Percentiles rank a stretch among this genome's conserved stretches.
Conservation (phyloP, 164 flowering plant genomes). For the Buxus sempervirens region DNA sequence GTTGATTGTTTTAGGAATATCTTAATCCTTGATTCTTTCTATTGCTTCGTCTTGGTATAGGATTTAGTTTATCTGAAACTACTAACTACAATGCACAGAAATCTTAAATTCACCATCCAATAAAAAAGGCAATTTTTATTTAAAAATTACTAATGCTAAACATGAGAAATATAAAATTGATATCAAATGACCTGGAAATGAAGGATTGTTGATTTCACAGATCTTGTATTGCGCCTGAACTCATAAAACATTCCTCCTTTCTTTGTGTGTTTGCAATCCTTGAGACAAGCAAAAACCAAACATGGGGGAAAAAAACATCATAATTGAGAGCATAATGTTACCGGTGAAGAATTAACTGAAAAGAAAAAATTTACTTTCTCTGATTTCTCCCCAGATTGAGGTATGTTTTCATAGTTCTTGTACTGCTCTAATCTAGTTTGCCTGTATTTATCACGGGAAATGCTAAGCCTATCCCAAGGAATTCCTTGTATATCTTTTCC, state of each 20-base stretch:
- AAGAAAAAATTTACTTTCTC: conserved; percentile 45
- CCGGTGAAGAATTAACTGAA: background rate
- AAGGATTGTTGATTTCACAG: conserved; percentile 60
- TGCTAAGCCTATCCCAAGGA: conserved; percentile 80
- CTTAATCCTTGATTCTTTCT: too few relatives aligned
- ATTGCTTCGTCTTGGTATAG: too few relatives aligned
- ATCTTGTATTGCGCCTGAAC: conserved; percentile 49
- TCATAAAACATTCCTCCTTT: conserved; percentile 46
- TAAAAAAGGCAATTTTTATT: too few relatives aligned
- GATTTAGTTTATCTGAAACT: too few relatives aligned
- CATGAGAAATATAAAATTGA: background rate
- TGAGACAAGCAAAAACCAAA: background rate
- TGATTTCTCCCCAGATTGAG: conserved; percentile 65
- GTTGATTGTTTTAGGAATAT: too few relatives aligned
- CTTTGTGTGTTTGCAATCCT: conserved; percentile 57
- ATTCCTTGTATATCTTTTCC: conserved; percentile 89
- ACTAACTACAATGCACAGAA: too few relatives aligned
- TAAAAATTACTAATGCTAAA: background rate
- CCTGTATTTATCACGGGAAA: conserved; percentile 71
- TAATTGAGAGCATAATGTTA: background rate
- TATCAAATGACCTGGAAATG: conserved; percentile 49
- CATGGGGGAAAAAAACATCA: background rate
- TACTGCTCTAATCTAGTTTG: conserved; percentile 79
- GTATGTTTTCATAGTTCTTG: conserved; percentile 82
- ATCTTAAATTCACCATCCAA: too few relatives aligned